Evolutionary conservation across 2,329 filamentous ascomycete species (phyloP).

Genomic region (Fonsecaea erecta): DNA sequence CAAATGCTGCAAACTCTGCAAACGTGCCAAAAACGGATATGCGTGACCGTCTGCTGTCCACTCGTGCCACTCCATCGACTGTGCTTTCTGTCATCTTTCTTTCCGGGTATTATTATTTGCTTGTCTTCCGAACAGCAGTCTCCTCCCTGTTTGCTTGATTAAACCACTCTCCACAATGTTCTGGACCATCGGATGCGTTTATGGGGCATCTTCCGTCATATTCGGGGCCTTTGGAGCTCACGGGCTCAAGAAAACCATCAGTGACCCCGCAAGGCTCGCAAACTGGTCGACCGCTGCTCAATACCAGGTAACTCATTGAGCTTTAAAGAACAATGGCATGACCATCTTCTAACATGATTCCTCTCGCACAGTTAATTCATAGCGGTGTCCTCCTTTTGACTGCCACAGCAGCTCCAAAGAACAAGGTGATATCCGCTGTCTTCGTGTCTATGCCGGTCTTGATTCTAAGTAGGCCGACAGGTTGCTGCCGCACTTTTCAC

Average conservation of each 20-base stretch:
- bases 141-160: neutral
- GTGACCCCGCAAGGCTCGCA: slow-evolving; percentile 62
- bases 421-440: slow-evolving; percentile 45
- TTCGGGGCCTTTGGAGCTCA: slow-evolving; percentile 72
- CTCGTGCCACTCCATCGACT: neutral
- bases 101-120: neutral
- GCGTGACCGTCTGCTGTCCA: neutral
- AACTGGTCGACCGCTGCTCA: slow-evolving; percentile 70
- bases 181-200: slow-evolving; percentile 67
- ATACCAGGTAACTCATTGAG: slow-evolving; percentile 61
- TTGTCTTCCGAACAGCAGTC: neutral
- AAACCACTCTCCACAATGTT: slow-evolving; percentile 43
- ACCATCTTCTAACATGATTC: neutral
- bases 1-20: slow-evolving; percentile 7
- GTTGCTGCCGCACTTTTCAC: slow-evolving; percentile 64
- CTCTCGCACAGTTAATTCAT: slow-evolving; percentile 61
- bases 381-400: slow-evolving; percentile 64
- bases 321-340: neutral
- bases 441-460: neutral
- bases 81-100: neutral
- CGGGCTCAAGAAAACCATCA: slow-evolving; percentile 65
- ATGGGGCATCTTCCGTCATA: slow-evolving; percentile 64
- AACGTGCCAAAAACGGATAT: slow-evolving; percentile 5
- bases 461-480: neutral
- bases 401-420: slow-evolving; percentile 56